Evolutionary conservation across 371 early-diverging fungal species (phyloP).

Genomic region (Mortierella sp.): DNA sequence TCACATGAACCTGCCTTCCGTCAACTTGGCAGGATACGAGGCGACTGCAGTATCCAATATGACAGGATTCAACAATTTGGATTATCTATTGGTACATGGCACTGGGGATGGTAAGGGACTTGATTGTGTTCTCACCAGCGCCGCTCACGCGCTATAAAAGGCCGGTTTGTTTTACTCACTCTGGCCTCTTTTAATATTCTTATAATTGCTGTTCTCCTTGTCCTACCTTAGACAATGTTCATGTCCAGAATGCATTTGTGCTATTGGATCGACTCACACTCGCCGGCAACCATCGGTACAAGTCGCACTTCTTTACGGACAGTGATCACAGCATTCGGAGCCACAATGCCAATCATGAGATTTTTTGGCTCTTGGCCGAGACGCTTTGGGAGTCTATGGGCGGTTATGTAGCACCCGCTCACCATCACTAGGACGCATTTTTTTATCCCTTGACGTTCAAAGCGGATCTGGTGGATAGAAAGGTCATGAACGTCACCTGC

Average conservation of each 20-base stretch:
- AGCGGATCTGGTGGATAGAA: too few relatives aligned
- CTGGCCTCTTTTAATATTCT: too few relatives aligned
- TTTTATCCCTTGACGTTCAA: too few relatives aligned
- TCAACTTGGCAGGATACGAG: constrained; percentile 84
- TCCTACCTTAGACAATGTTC: constrained; percentile 71
- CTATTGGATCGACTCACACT: constrained; percentile 83
- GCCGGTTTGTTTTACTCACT: too few relatives aligned
- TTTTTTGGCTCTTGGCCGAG: constrained; percentile 56
- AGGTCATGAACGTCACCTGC: too few relatives aligned
- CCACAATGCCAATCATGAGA: constrained; percentile 73
- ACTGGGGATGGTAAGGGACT: constrained; percentile 85
- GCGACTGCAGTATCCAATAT: constrained; percentile 82
- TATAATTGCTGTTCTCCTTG: too few relatives aligned
- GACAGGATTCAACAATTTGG: constrained; percentile 81
- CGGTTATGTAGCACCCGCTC: constrained; percentile 41
- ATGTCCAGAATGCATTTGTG: constrained; percentile 87
- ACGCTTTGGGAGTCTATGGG: constrained; percentile 45
- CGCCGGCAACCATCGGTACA: constrained; percentile 78
- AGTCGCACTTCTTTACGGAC: constrained; percentile 88
- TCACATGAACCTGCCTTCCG: constrained; percentile 90
- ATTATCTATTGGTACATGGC: constrained; percentile 92
- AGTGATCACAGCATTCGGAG: constrained; percentile 88
- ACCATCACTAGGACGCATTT: constrained; percentile 27
- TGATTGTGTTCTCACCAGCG: too few relatives aligned
- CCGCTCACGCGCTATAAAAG: too few relatives aligned